Percentiles rank a stretch among this genome's conserved stretches.
Conservation (phyloP, 2,329 filamentous ascomycete species). For the Trichophyton mentagrophytes region DNA sequence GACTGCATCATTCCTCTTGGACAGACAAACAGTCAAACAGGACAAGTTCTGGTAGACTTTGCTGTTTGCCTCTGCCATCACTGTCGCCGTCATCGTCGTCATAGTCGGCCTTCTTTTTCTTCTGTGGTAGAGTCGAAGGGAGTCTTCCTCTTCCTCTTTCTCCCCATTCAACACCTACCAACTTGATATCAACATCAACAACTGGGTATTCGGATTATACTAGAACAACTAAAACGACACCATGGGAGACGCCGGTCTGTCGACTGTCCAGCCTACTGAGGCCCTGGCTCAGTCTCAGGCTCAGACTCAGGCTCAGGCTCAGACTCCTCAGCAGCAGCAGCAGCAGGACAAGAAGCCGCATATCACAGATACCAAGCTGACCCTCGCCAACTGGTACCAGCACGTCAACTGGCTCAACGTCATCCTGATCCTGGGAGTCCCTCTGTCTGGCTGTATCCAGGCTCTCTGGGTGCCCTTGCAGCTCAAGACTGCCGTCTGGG, state of each 20-base stretch:
- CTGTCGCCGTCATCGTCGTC: no score
- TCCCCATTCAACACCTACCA: neutral
- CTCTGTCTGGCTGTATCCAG: slow-evolving; percentile 57
- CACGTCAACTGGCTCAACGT: slow-evolving; percentile 93
- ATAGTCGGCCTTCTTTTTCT: no score
- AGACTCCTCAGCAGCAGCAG: neutral
- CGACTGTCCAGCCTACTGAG: neutral
- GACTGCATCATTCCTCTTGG: neutral
- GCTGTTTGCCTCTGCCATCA: no score
- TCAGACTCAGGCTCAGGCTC: neutral
- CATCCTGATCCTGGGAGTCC: slow-evolving; percentile 64
- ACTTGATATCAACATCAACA: neutral
- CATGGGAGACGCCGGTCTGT: neutral
- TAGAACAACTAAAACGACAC: no score
- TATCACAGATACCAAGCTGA: slow-evolving; percentile 72
- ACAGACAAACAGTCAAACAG: no score
- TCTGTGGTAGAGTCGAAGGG: neutral
- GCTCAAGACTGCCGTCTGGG: slow-evolving; percentile 58
- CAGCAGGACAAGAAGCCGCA: slow-evolving; percentile 50
- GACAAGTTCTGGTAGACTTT: no score
- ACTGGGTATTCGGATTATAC: neutral
- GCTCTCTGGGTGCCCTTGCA: slow-evolving; percentile 68
- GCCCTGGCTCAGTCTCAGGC: neutral
- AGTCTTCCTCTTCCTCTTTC: neutral
- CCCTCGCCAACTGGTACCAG: slow-evolving; percentile 72